Evolutionary conservation across 306 rosid genomes (phyloP), one percentile per base, ranked within the genome.

Genomic region (Rosa lucieae): DNA sequence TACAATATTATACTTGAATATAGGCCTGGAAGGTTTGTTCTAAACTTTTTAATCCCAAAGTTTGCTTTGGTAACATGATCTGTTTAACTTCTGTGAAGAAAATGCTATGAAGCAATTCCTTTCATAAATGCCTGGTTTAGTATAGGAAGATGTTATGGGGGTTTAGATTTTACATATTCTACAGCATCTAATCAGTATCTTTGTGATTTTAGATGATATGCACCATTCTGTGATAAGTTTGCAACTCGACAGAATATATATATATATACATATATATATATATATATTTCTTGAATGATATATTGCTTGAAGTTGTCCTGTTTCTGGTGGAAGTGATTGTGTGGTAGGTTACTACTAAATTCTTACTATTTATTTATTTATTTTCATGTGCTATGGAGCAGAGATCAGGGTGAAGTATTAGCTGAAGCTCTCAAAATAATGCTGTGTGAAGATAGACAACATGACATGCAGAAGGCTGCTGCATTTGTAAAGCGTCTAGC

Each of bases 391-490:
- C 78, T 77, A 43, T 84, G 75, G 55, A 72, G 59, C 91, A 95
- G 99, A 82, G 99, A 93, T 88, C 86, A 86, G 79, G 98, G 98
- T 55, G 98, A 84, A 82, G 92, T 90, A 62, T 81, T 96, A 72
- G 94, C 99, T 46, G 99, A 96, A 85, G 98, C 98, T 70, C 83
- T 96, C 86, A 96, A 93, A 87, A 84, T 90, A 43, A 96, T 96
- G 99, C 77, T 96, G 84, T 96, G 96, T 56, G 99, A 96, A 10
- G 98, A 93, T 78, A 96, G 88, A 89, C 99, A 96, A 73, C 97
- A 91, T 84, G 99, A 91, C 92, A 96, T 93, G 98, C 99, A 93
- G 83, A 96, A 96, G 87, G 88, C 98, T 66, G 99, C 97, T 79
- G 99, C 97, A 77, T 96, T 96, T 81, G 86, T 96, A 77, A 93